These are phyloP conservation scores for Asparagopsis taxiformis DNA, from an alignment of 31 red algal species.

Conservation along the genomic window DNA sequence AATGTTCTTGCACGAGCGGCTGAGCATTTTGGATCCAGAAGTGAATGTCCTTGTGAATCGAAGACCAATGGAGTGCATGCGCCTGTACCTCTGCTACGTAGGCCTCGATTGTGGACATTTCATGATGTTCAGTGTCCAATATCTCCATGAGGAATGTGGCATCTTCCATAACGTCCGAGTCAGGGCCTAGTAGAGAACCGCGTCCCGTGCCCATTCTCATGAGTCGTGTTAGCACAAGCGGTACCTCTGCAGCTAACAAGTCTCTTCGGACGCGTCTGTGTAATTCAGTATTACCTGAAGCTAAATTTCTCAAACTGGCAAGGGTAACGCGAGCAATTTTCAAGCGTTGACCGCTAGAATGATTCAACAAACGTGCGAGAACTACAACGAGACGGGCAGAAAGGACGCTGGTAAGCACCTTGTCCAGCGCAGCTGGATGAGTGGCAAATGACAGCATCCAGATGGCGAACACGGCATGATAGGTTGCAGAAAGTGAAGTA, in stretches of 20 bases:
- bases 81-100: slow-evolving; percentile 35
- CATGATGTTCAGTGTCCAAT: slow-evolving; percentile 12
- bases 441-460: slow-evolving; percentile 63
- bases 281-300: slow-evolving; percentile 14
- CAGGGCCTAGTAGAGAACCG: slow-evolving; percentile 26
- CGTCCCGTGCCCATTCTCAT: slow-evolving; percentile 23
- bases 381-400: slow-evolving; percentile 27
- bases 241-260: slow-evolving; percentile 24
- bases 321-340: slow-evolving; percentile 66
- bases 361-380: slow-evolving; percentile 24
- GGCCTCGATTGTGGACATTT: slow-evolving; percentile 53
- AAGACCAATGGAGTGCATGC: slow-evolving; percentile 43
- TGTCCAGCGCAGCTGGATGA: slow-evolving; percentile 10
- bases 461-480: slow-evolving; percentile 62
- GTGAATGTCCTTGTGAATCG: slow-evolving; percentile 27
- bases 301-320: slow-evolving; percentile 46
- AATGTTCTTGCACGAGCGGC: slow-evolving; percentile 20
- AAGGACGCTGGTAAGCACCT: slow-evolving; percentile 22
- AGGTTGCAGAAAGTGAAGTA: slow-evolving; percentile 27
- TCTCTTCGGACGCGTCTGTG: slow-evolving; percentile 31
- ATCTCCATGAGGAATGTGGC: slow-evolving; percentile 18
- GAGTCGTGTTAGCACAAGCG: slow-evolving; percentile 16
- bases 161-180: slow-evolving; percentile 40
- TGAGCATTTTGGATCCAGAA: slow-evolving; percentile 39
- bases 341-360: slow-evolving; percentile 40